Conservation (phyloP, 2,329 filamentous ascomycete species). For the Fusarium zealandicum region DNA sequence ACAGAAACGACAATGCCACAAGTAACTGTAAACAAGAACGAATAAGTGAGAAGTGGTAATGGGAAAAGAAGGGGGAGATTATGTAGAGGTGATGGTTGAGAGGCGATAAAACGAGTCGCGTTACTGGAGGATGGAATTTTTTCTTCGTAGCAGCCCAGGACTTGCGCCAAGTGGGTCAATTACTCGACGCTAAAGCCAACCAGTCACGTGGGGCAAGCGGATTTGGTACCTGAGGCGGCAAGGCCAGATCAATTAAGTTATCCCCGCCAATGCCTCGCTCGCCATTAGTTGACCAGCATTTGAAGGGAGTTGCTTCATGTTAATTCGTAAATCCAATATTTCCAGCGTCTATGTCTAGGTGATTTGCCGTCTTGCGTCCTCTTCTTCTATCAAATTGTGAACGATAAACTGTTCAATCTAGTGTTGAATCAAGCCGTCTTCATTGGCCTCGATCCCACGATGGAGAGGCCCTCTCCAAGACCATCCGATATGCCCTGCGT, state of each 20-base stretch:
- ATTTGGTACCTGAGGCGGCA: constrained; percentile 1
- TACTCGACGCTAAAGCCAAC: constrained; percentile 2
- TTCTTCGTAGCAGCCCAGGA: neutral
- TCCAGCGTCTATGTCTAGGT: constrained; percentile 14
- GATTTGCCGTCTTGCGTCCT: neutral
- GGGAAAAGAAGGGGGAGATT: constrained; percentile 18
- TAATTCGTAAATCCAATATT: neutral
- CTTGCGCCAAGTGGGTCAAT: neutral
- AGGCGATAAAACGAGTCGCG: constrained; percentile 28
- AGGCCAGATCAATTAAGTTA: too few species aligned
- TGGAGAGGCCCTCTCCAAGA: constrained; percentile 50
- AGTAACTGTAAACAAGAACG: constrained; percentile 12
- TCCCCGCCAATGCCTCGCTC: neutral
- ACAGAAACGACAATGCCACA: constrained; percentile 14
- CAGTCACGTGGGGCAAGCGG: constrained; percentile 16
- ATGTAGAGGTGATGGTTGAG: constrained; percentile 13
- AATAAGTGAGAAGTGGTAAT: constrained; percentile 7
- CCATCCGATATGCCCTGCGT: constrained; percentile 73
- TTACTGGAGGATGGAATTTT: constrained; percentile 19
- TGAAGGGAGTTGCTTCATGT: too few species aligned
- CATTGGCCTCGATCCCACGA: constrained; percentile 29
- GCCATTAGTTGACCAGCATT: neutral
- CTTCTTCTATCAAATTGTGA: neutral
- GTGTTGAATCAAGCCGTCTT: neutral
- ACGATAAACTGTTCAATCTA: neutral